phyloP scores from a whole-genome alignment of 306 rosid genomes.

The Castanopsis chinensis region DNA sequence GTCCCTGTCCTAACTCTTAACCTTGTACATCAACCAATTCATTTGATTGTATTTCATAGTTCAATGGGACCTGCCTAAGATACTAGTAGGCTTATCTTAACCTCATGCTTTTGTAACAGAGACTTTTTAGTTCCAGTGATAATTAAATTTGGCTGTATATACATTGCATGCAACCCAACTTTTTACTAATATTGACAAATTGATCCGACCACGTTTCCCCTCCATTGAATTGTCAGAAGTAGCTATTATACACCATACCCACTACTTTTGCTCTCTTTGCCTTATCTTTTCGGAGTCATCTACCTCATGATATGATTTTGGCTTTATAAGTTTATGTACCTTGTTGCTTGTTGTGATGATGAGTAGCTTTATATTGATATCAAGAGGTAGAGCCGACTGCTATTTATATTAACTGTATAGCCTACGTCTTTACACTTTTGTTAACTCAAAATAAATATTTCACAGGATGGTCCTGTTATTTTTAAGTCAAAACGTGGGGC shows the following conservation, averaged over 20 bases:
- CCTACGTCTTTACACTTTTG: background rate
- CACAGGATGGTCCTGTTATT: slow-evolving; percentile 1
- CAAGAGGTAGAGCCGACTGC: background rate
- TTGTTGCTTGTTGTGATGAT: background rate
- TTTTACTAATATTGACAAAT: background rate
- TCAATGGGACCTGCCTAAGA: slow-evolving; percentile 2
- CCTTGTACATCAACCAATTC: background rate
- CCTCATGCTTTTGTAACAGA: background rate
- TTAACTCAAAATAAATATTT: background rate
- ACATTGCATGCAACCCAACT: background rate
- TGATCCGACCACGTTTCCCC: background rate
- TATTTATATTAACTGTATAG: background rate
- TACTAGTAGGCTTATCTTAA: background rate
- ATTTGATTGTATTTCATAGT: background rate
- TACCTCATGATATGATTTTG: background rate
- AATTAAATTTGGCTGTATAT: background rate
- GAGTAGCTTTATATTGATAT: background rate
- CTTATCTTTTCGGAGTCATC: background rate
- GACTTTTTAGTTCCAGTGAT: slow-evolving; percentile 4
- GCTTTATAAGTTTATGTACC: background rate
- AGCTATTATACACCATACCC: background rate
- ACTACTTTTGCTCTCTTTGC: background rate
- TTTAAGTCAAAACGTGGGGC: slow-evolving; percentile 6
- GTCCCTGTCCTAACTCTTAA: background rate
- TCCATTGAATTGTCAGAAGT: background rate